A percentile compares a stretch with the other conserved stretches of the same genome.
These are phyloP conservation scores for Aleurites moluccanus DNA, from an alignment of 441 rosid genomes.

Conservation along the genomic window DNA sequence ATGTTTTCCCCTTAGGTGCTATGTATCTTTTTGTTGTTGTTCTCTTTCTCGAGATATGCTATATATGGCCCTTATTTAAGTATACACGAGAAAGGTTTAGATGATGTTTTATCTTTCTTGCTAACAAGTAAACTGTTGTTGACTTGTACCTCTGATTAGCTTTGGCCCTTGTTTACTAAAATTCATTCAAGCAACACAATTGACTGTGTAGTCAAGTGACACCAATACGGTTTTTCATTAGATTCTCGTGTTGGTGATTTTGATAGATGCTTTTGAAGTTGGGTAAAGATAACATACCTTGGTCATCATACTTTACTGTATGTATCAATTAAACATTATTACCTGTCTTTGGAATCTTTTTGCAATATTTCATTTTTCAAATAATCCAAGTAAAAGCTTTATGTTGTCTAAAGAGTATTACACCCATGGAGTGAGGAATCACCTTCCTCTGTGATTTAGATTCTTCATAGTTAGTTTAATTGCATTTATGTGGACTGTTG, in stretches of 20 bases:
- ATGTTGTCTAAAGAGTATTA: not conserved
- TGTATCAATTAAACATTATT: not conserved
- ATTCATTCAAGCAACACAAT: not conserved
- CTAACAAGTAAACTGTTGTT: not conserved
- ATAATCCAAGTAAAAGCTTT: conserved; percentile 5
- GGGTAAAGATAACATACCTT: not conserved
- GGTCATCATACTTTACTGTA: not conserved
- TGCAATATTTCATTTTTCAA: not conserved
- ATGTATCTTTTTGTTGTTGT: not conserved
- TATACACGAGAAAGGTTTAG: not conserved
- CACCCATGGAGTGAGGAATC: not conserved
- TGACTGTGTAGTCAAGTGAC: not conserved
- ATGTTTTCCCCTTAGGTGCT: not conserved
- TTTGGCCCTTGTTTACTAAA: not conserved
- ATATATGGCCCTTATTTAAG: not conserved
- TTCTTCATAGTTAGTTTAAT: not conserved
- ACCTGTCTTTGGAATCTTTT: not conserved
- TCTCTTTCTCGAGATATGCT: not conserved
- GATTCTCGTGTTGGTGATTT: not conserved
- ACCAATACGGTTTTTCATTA: not conserved
- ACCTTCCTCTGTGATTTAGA: not conserved
- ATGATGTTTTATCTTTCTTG: not conserved
- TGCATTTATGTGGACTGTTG: not conserved
- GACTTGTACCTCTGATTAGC: not conserved
- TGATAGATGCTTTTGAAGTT: conserved; percentile 8